Conservation (phyloP, 805 yeast genomes). For the Jamesozyma lodderae region DNA sequence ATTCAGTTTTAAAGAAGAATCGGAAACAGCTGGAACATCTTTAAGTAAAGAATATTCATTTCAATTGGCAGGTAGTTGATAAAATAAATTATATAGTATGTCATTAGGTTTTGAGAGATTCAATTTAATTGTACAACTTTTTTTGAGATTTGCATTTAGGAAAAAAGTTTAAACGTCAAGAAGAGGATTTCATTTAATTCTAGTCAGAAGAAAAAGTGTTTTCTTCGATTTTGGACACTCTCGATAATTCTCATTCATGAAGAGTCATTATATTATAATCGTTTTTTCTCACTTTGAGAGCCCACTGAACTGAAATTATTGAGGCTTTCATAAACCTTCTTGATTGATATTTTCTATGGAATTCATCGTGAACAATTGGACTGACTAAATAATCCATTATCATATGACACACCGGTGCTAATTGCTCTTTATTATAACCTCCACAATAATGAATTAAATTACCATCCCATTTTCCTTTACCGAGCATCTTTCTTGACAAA, state of each 20-base stretch:
- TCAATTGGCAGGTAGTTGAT: no score
- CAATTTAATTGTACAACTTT: no score
- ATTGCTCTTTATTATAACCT: conserved; percentile 66
- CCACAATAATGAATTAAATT: conserved; percentile 88
- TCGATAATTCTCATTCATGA: conserved; percentile 27
- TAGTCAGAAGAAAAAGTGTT: no score
- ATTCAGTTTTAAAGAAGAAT: no score
- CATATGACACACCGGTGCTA: conserved; percentile 63
- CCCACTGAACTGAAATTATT: conserved; percentile 75
- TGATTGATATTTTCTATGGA: conserved; percentile 86
- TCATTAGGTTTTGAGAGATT: no score
- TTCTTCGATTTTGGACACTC: no score
- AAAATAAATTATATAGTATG: no score
- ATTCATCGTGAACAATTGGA: conserved; percentile 85
- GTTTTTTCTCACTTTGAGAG: conserved; percentile 42
- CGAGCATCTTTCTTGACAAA: conserved; percentile 67
- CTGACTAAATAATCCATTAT: conserved; percentile 67
- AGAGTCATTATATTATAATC: conserved; percentile 33
- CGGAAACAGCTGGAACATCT: no score
- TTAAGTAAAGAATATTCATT: no score
- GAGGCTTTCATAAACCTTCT: conserved; percentile 82
- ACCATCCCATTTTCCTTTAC: conserved; percentile 68
- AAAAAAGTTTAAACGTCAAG: no score
- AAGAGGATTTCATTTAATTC: no score
- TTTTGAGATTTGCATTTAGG: no score